phyloP scores from a whole-genome alignment of 345 rosid species.

The Eucalyptus cloeziana region DNA sequence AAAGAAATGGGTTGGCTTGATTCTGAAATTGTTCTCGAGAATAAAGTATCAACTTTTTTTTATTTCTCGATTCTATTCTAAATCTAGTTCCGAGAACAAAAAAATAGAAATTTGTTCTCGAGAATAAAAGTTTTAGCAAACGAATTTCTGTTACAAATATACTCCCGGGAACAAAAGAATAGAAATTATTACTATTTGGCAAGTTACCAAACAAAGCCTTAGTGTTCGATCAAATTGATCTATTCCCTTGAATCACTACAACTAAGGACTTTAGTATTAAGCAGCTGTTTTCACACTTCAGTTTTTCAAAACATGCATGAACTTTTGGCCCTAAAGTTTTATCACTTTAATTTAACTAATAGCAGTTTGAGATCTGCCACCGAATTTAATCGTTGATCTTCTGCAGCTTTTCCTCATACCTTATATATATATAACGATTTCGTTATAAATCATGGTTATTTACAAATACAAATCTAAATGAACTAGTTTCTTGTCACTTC shows the following conservation, averaged over 20 bases:
- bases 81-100: no score
- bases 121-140: no score
- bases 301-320: neutral
- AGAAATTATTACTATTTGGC: no score
- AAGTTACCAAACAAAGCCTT: no score
- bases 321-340: neutral
- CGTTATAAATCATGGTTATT: neutral
- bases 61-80: no score
- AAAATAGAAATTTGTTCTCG: no score
- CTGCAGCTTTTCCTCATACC: neutral
- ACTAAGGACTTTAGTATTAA: neutral
- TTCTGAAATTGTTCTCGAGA: accelerated
- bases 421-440: neutral
- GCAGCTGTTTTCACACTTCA: neutral
- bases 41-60: no score
- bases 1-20: no score
- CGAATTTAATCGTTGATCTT: neutral
- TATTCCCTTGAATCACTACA: neutral
- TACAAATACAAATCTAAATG: neutral
- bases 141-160: no score
- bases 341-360: neutral
- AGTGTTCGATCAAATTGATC: neutral
- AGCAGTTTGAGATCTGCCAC: neutral
- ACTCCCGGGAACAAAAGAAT: accelerated
- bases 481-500: neutral